Evolutionary conservation across 129 eudicot species (phyloP).

Genomic region (Saussurea involucrata): DNA sequence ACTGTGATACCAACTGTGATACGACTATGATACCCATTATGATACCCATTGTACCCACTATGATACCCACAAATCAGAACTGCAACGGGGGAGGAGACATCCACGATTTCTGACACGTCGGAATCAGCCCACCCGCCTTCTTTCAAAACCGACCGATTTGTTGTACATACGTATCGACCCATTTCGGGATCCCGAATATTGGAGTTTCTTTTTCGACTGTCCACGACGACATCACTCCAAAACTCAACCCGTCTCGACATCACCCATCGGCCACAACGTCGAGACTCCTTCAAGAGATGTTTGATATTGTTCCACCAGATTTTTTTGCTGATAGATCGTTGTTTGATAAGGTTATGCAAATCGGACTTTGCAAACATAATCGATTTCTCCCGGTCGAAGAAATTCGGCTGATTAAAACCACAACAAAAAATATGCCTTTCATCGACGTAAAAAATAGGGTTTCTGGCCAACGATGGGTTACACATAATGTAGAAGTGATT

Average conservation of each 20-base stretch:
- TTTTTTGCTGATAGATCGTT: too few species aligned
- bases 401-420: constrained; percentile 72
- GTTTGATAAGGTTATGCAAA: too few species aligned
- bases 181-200: constrained; percentile 53
- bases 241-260: constrained; percentile 84
- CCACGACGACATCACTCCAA: too few species aligned
- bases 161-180: constrained; percentile 63
- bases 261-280: constrained; percentile 44
- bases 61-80: too few species aligned
- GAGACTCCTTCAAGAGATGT: constrained; percentile 46
- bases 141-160: constrained; percentile 61
- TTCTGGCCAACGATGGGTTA: constrained; percentile 78
- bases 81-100: too few species aligned
- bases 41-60: too few species aligned
- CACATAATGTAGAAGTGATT: constrained; percentile 83
- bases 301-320: too few species aligned
- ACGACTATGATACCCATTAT: too few species aligned
- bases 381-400: constrained; percentile 71
- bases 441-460: constrained; percentile 84
- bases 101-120: too few species aligned
- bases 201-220: constrained; percentile 52
- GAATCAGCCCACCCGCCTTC: too few species aligned
- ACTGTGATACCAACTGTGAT: too few species aligned
- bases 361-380: too few species aligned
- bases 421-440: constrained; percentile 82